phyloP scores from a whole-genome alignment of 805 yeast genomes.

The Cyberlindnera maritima region DNA sequence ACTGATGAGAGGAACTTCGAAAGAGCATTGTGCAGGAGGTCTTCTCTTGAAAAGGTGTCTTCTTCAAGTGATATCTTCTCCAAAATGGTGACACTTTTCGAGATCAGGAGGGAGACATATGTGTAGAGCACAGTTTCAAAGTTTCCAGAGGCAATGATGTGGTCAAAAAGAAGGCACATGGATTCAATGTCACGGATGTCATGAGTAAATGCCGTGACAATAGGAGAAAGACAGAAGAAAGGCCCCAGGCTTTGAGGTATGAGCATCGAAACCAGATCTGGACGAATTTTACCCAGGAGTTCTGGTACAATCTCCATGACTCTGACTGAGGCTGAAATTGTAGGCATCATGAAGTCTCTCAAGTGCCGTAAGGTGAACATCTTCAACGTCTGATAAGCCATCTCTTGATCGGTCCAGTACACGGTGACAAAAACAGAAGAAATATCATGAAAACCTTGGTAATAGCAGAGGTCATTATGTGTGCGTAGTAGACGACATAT shows the following conservation, averaged over 20 bases:
- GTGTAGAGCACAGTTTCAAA: constrained; percentile 55
- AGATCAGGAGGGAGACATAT: constrained; percentile 53
- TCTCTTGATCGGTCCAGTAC: constrained; percentile 33
- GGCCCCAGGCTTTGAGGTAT: constrained; percentile 47
- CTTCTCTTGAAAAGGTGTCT: constrained; percentile 34
- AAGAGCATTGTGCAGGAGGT: constrained; percentile 40
- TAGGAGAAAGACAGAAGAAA: constrained; percentile 68
- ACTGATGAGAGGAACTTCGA: constrained; percentile 27
- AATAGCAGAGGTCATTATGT: constrained; percentile 66
- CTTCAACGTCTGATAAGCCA: constrained; percentile 40
- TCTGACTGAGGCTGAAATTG: constrained; percentile 60
- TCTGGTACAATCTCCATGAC: constrained; percentile 68
- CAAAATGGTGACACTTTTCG: constrained; percentile 44
- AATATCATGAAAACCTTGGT: constrained; percentile 92
- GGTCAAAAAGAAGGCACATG: constrained; percentile 66
- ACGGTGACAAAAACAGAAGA: constrained; percentile 64
- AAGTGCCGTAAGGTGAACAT: constrained; percentile 57
- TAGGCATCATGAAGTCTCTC: constrained; percentile 82
- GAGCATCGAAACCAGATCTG: constrained; percentile 34
- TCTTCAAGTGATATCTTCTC: constrained; percentile 27
- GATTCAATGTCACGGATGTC: constrained; percentile 50
- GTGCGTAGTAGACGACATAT: constrained; percentile 55
- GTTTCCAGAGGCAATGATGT: constrained; percentile 54
- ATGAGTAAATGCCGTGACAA: constrained; percentile 78
- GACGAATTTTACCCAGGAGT: constrained; percentile 50